Conservation (phyloP, 2,329 filamentous ascomycete species). For the Botryosphaeria dothidea region DNA sequence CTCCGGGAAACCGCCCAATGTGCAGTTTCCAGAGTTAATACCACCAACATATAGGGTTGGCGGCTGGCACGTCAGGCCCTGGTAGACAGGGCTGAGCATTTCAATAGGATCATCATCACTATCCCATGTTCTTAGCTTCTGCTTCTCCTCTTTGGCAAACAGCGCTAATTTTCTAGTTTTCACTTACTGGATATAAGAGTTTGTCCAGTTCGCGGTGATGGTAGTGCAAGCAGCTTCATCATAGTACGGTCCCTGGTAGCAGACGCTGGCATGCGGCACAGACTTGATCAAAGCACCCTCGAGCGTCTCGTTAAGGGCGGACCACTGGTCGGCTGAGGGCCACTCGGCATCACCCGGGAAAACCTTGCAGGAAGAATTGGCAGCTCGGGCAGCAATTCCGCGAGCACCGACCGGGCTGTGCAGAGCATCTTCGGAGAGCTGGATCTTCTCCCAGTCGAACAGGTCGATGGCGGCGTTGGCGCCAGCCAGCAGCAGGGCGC, state of each 20-base stretch:
- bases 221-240: conserved; percentile 27
- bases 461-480: background rate
- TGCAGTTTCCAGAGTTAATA: conserved; percentile 32
- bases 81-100: conserved; percentile 38
- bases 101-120: conserved; percentile 33
- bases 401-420: background rate
- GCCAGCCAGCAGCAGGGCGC: conserved; percentile 8
- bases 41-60: conserved; percentile 33
- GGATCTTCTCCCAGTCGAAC: conserved; percentile 14
- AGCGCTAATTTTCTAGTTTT: too few relatives aligned
- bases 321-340: conserved; percentile 52
- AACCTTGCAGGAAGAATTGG: conserved; percentile 46
- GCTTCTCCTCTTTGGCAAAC: conserved; percentile 21
- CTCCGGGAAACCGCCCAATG: conserved; percentile 26
- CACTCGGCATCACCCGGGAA: conserved; percentile 49
- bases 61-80: conserved; percentile 39
- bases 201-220: conserved; percentile 34
- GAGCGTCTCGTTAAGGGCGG: conserved; percentile 47
- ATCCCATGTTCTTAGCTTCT: background rate
- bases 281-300: conserved; percentile 47
- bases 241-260: conserved; percentile 41
- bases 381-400: background rate
- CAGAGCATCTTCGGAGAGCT: background rate
- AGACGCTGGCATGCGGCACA: conserved; percentile 48
- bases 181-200: conserved; percentile 25